Evolutionary conservation across 139 green algal genomes (phyloP).

Genomic region (Eudorina sp.): DNA sequence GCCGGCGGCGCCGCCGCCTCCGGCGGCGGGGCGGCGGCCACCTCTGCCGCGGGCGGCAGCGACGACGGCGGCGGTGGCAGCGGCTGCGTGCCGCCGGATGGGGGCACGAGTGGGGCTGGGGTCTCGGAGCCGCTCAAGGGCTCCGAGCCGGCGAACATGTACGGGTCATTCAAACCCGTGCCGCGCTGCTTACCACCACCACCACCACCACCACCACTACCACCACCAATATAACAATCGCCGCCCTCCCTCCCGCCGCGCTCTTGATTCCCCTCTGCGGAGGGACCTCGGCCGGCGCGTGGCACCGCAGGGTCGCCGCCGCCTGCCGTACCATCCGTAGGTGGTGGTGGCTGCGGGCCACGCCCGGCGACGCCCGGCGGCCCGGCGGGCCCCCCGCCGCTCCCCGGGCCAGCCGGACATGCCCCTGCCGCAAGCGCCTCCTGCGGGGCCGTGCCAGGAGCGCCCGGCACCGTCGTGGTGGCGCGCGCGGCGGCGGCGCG

Average conservation of each 20-base stretch:
- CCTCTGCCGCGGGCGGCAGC: no score
- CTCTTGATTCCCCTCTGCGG: no score
- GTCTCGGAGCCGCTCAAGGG: neutral
- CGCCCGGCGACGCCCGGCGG: no score
- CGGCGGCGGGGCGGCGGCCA: neutral
- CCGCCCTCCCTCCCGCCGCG: neutral
- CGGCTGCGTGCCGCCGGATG: neutral
- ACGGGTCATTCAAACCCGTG: constrained; percentile 15
- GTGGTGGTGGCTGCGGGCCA: no score
- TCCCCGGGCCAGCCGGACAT: neutral
- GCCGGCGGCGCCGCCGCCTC: neutral
- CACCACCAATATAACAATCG: neutral
- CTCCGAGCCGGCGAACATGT: neutral
- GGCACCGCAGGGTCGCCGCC: no score
- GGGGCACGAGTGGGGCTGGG: no score
- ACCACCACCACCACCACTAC: neutral
- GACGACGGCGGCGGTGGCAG: neutral
- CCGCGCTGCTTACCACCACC: neutral
- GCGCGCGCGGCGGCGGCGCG: neutral
- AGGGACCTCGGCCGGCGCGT: no score
- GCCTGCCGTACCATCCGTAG: no score
- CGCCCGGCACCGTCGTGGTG: neutral
- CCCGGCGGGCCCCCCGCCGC: neutral
- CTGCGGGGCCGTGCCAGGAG: neutral
- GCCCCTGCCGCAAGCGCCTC: neutral